phyloP scores from a whole-genome alignment of 176 grass and related monocot genomes.

The Cymbopogon citratus region DNA sequence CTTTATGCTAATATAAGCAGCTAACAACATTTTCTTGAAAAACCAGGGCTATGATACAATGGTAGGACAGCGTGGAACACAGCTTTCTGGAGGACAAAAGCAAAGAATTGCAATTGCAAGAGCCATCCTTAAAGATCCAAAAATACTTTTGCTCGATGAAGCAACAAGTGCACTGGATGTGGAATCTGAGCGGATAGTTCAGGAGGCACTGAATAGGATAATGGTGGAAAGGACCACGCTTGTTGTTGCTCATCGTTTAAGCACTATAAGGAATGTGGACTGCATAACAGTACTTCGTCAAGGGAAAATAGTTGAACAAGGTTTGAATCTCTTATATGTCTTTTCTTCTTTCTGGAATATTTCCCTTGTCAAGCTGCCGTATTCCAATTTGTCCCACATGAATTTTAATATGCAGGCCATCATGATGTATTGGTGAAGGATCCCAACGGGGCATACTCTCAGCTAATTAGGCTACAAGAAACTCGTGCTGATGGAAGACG shows the following conservation, averaged over 20 bases:
- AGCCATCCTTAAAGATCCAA: slow-evolving; percentile 80
- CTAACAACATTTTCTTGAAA: slow-evolving; percentile 11
- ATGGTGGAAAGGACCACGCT: slow-evolving; percentile 73
- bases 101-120: slow-evolving; percentile 91
- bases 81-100: slow-evolving; percentile 91
- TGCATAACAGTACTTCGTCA: slow-evolving; percentile 60
- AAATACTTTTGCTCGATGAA: slow-evolving; percentile 84
- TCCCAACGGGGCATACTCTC: slow-evolving; percentile 61
- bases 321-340: slow-evolving; percentile 28
- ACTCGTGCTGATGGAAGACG: slow-evolving; percentile 18
- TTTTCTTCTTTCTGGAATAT: slow-evolving; percentile 6
- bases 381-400: not conserved
- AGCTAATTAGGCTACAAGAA: slow-evolving; percentile 68
- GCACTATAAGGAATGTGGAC: slow-evolving; percentile 74
- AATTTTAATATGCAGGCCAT: slow-evolving; percentile 36
- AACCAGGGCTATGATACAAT: slow-evolving; percentile 76
- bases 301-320: slow-evolving; percentile 84
- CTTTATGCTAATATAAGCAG: not conserved
- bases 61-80: slow-evolving; percentile 73
- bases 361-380: not conserved
- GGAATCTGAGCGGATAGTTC: slow-evolving; percentile 78
- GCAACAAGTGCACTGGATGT: slow-evolving; percentile 89
- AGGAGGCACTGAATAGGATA: slow-evolving; percentile 70
- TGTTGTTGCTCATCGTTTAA: slow-evolving; percentile 73
- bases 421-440: slow-evolving; percentile 72